Conservation (phyloP, 768 basidiomycete genomes). For the Russula sp. region DNA sequence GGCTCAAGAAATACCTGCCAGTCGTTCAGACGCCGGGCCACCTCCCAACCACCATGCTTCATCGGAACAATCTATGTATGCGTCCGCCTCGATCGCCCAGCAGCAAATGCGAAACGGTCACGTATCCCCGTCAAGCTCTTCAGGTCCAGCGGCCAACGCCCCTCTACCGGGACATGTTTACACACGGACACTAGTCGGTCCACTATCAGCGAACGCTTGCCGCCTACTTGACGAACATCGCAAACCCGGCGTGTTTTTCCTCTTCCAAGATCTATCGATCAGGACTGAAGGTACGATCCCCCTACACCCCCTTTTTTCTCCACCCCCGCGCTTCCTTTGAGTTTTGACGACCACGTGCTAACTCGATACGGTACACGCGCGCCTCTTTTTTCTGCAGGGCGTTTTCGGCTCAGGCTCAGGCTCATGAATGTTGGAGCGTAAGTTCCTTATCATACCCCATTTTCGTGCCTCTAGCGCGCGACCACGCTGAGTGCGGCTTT, state of each 20-base stretch:
- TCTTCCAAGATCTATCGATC: constrained; percentile 91
- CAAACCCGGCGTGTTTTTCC: constrained; percentile 85
- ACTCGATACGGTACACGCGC: constrained; percentile 10
- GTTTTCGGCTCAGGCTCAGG: constrained; percentile 79
- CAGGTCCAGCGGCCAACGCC: constrained; percentile 33
- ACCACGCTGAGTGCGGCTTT: not conserved
- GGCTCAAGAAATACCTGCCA: constrained; percentile 4
- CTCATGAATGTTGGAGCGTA: constrained; percentile 90
- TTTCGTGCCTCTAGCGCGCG: constrained; percentile 7
- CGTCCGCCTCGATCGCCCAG: constrained; percentile 26
- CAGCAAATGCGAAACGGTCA: constrained; percentile 24
- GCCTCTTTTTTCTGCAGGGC: constrained; percentile 42
- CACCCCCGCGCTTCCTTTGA: not conserved
- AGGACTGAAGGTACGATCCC: constrained; percentile 72
- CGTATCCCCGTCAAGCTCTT: constrained; percentile 29
- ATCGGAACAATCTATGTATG: constrained; percentile 25
- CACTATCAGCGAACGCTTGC: constrained; percentile 80
- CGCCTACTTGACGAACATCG: constrained; percentile 80
- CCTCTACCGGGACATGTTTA: constrained; percentile 64
- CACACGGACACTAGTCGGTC: constrained; percentile 86
- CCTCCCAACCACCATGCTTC: constrained; percentile 15
- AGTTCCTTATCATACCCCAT: constrained; percentile 35
- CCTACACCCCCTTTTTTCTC: not conserved
- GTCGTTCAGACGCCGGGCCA: not conserved
- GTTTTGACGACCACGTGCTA: constrained; percentile 6